These are phyloP conservation scores for Mycena alexandri DNA, from an alignment of 768 basidiomycete species.

Conservation along the genomic window DNA sequence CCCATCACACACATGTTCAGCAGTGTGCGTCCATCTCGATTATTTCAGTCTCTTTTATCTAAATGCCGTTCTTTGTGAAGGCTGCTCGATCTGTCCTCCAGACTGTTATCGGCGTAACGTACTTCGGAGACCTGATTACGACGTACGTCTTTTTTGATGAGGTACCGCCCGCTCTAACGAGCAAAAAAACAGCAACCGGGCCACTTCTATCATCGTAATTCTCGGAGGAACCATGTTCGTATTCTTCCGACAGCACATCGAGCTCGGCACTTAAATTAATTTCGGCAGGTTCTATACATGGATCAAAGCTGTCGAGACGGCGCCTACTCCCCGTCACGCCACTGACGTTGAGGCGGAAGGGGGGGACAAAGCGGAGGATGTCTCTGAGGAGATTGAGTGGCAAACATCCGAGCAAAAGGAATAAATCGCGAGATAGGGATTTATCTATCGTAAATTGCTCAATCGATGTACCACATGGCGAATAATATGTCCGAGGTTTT, in stretches of 20 bases:
- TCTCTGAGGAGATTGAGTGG: conserved; percentile 37
- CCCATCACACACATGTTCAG: conserved; percentile 91
- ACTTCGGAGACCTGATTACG: conserved; percentile 82
- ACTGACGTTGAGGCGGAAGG: conserved; percentile 56
- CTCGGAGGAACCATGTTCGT: conserved; percentile 75
- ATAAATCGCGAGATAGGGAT: conserved; percentile 3
- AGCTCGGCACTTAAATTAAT: conserved; percentile 1
- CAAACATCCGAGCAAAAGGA: conserved; percentile 40
- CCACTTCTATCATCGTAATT: conserved; percentile 74
- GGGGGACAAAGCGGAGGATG: conserved; percentile 39
- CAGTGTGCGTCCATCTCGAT: conserved; percentile 62
- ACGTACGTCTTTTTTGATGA: conserved; percentile 54
- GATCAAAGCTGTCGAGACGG: conserved; percentile 53
- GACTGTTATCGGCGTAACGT: conserved; percentile 81
- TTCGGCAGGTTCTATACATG: conserved; percentile 64
- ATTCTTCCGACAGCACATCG: conserved; percentile 3
- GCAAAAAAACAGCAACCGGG: conserved; percentile 65
- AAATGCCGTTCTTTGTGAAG: conserved; percentile 49
- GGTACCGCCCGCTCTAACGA: conserved; percentile 18
- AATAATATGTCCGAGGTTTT: no score
- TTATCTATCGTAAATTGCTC: not conserved
- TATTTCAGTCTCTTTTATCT: conserved; percentile 24
- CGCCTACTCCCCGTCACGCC: conserved; percentile 43
- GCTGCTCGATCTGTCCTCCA: conserved; percentile 88
- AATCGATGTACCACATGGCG: not conserved